Percentiles rank a stretch among this genome's conserved stretches.
phyloP scores from a whole-genome alignment of 108 stramenopile species.

The Heterococcus sp. region DNA sequence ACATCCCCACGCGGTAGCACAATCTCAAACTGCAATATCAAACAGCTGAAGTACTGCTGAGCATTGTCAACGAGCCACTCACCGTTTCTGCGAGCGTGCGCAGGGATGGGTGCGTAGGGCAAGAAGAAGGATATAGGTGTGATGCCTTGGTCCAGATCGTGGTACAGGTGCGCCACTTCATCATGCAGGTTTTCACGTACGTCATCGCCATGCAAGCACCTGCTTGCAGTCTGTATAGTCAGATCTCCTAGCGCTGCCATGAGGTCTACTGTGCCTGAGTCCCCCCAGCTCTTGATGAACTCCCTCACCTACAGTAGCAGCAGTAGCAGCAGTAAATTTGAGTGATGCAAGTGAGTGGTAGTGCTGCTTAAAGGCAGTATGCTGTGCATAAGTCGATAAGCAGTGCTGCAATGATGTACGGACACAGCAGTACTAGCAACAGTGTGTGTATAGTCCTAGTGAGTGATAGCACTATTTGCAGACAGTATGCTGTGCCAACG shows the following conservation, averaged over 20 bases:
- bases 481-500: too few relatives aligned
- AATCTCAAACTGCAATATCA: background rate
- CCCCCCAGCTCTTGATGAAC: conserved; percentile 33
- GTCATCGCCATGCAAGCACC: conserved; percentile 96
- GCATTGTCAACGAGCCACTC: background rate
- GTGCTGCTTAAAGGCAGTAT: too few relatives aligned
- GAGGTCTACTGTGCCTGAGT: conserved; percentile 76
- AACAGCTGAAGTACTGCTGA: background rate
- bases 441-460: too few relatives aligned
- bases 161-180: conserved; percentile 86
- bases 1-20: too few relatives aligned
- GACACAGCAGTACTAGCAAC: too few relatives aligned
- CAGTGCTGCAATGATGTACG: too few relatives aligned
- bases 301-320: background rate
- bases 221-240: conserved; percentile 91
- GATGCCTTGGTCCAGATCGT: conserved; percentile 94
- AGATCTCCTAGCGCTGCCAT: conserved; percentile 81
- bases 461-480: too few relatives aligned
- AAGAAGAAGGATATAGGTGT: conserved; percentile 95
- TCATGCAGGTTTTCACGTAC: conserved; percentile 91
- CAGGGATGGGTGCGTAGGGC: conserved; percentile 84
- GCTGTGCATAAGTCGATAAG: too few relatives aligned
- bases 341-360: background rate
- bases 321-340: background rate
- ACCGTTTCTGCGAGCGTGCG: conserved; percentile 70